Conservation (phyloP, 2,329 filamentous ascomycete species). For the Cordyceps javanica region DNA sequence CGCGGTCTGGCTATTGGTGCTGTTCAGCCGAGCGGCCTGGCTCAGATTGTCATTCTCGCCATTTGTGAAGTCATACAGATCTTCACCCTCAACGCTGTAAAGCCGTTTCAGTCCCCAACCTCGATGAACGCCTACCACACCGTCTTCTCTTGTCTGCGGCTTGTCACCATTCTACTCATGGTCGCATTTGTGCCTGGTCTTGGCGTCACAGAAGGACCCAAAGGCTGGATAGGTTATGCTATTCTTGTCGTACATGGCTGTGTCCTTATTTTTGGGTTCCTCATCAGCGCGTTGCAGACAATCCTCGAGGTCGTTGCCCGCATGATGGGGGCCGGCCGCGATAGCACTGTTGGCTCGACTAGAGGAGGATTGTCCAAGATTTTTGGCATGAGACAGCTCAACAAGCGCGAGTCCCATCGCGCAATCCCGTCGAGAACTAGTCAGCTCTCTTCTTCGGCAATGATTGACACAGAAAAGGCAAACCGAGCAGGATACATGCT, state of each 20-base stretch:
- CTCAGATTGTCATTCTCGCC: slow-evolving; percentile 84
- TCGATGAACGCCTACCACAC: slow-evolving; percentile 98
- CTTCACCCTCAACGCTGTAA: slow-evolving; percentile 80
- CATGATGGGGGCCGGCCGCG: slow-evolving; percentile 74
- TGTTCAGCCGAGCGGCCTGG: slow-evolving; percentile 86
- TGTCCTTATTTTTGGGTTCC: slow-evolving; percentile 85
- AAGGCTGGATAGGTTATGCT: slow-evolving; percentile 92
- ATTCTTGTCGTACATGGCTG: slow-evolving; percentile 81
- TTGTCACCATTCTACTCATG: slow-evolving; percentile 69
- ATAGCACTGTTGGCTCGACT: slow-evolving; percentile 61
- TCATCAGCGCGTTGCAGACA: slow-evolving; percentile 86
- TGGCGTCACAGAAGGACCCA: slow-evolving; percentile 68
- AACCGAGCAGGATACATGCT: slow-evolving; percentile 55
- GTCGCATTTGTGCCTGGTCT: slow-evolving; percentile 81
- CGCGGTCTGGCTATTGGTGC: slow-evolving; percentile 88
- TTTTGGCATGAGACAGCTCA: slow-evolving; percentile 85
- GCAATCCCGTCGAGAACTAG: slow-evolving; percentile 66
- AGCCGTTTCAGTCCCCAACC: slow-evolving; percentile 82
- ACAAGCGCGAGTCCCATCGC: slow-evolving; percentile 61
- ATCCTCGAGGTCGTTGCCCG: slow-evolving; percentile 82
- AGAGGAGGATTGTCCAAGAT: slow-evolving; percentile 83
- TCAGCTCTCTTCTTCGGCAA: slow-evolving; percentile 74
- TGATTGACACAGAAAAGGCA: slow-evolving; percentile 64
- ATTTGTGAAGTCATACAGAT: slow-evolving; percentile 92
- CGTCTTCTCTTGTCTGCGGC: slow-evolving; percentile 71